Evolutionary conservation across 2,329 filamentous ascomycete genomes (phyloP), one percentile per base, ranked within the genome.

Genomic region (Aurifilum marmelostoma): DNA sequence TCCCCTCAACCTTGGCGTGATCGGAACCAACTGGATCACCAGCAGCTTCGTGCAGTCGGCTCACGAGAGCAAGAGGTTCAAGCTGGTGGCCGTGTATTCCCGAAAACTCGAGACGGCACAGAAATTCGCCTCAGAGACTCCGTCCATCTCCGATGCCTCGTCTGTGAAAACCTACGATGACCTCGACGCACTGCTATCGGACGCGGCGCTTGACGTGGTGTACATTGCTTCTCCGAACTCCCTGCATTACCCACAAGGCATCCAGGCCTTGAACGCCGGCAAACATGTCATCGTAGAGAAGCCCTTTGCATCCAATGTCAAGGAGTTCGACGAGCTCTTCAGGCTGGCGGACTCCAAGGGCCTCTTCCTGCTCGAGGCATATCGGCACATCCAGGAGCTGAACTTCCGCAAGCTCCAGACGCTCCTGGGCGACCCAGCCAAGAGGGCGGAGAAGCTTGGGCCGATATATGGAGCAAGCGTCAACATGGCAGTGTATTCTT

Each of bases 231-330:
- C 87, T 1, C 84, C 85, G 1, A 87, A 87, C 71, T 76, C 79
- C 27, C 75, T 75, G 1, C 85, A 87, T 64, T 83, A 84, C 0
- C 77, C 79, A 52, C 83, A 81, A 72, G 61, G 34, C 9, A 83
- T 87, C 72, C 81, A 83, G 70, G 79, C 79, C n/a, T 76, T 87
- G 11, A 72, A 77, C 9, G 83, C 83, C 21, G 83, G 84, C 12
- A 88, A 87, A 72, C 84, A 87, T 73, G 85, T 87, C 2, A 76
- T 87, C 0, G 81, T 82, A 7, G 85, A 88, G 74, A 88, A 88
- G 72, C 85, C 85, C 24, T 80, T 87, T 34, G 83, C 83, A 1
- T 82, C 82, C 61, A 83, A 86, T 72, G 73, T 86, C 14, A 76
- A 79, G 3, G 80, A 80, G 0, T 85, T 85, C 0, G 76, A 79